Evolutionary conservation across 805 yeast species (phyloP).

Genomic region (Spathaspora gorwiae): DNA sequence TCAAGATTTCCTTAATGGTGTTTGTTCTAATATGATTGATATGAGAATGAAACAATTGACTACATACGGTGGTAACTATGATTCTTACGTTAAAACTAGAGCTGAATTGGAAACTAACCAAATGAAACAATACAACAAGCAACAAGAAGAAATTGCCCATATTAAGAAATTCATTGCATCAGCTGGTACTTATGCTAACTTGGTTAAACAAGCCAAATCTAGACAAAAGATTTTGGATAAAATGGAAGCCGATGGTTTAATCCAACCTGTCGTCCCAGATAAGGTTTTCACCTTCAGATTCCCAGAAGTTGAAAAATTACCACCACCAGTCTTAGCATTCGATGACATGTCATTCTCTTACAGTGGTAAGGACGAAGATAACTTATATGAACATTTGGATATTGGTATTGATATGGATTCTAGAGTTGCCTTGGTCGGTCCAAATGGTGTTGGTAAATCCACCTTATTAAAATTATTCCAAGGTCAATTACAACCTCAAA

Average conservation of each 20-base stretch:
- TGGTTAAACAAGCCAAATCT: conserved; percentile 97
- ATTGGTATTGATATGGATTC: conserved; percentile 99
- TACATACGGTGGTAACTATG: conserved; percentile 97
- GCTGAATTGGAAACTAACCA: conserved; percentile 91
- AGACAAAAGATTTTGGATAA: conserved; percentile 98
- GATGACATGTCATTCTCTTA: conserved; percentile 93
- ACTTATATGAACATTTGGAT: conserved; percentile 83
- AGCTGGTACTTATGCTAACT: conserved; percentile 99
- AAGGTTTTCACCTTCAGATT: conserved; percentile 91
- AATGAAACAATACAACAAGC: conserved; percentile 94
- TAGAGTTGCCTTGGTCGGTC: conserved; percentile 95
- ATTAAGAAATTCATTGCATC: conserved; percentile 98
- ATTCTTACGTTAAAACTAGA: conserved; percentile 92
- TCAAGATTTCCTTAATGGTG: conserved; percentile 98
- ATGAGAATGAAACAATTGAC: conserved; percentile 79
- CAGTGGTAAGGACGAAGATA: conserved; percentile 76
- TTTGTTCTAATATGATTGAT: conserved; percentile 96
- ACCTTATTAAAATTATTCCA: conserved; percentile 95
- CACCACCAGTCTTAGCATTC: conserved; percentile 97
- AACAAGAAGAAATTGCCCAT: conserved; percentile 97
- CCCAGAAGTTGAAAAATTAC: conserved; percentile 93
- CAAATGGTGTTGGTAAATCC: conserved; percentile 98
- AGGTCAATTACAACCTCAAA: conserved; percentile 84
- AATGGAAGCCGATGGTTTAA: conserved; percentile 99
- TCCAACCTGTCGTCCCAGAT: conserved; percentile 88